Conservation (phyloP, 441 rosid genomes). For the Adansonia madagascariensis region DNA sequence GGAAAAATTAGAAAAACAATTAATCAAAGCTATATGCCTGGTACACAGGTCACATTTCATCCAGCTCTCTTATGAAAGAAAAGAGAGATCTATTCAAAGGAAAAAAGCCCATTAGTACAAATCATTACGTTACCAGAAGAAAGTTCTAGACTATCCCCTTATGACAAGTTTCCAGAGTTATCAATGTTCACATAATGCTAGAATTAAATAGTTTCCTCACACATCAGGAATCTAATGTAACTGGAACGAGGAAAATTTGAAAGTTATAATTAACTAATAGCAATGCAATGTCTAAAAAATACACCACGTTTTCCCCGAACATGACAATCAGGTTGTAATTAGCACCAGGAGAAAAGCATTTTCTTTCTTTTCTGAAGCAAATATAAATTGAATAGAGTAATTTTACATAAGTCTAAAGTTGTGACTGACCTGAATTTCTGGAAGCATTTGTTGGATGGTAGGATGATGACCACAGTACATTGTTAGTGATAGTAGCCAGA, state of each 20-base stretch:
- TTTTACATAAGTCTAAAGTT: constrained; percentile 8
- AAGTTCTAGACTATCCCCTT: neutral
- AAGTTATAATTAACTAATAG: neutral
- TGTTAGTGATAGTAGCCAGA: constrained; percentile 89
- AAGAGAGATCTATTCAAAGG: neutral
- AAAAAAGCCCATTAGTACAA: neutral
- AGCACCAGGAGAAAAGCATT: neutral
- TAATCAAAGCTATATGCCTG: neutral
- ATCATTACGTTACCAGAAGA: neutral
- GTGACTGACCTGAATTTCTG: constrained; percentile 87
- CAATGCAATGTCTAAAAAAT: constrained; percentile 7
- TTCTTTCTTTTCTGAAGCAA: neutral
- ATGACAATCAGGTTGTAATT: neutral
- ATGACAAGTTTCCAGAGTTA: neutral
- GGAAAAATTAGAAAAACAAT: neutral
- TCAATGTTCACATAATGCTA: neutral
- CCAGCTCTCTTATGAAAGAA: neutral
- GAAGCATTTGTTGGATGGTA: constrained; percentile 83
- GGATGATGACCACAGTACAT: constrained; percentile 93
- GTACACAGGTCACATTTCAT: neutral
- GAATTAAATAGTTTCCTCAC: constrained; percentile 8
- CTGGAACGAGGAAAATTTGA: neutral
- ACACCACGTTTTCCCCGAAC: neutral
- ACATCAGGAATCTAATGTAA: neutral
- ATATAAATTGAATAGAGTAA: neutral